Conservation (phyloP, 805 yeast species). For the Cyberlindnera misumaiensis region DNA sequence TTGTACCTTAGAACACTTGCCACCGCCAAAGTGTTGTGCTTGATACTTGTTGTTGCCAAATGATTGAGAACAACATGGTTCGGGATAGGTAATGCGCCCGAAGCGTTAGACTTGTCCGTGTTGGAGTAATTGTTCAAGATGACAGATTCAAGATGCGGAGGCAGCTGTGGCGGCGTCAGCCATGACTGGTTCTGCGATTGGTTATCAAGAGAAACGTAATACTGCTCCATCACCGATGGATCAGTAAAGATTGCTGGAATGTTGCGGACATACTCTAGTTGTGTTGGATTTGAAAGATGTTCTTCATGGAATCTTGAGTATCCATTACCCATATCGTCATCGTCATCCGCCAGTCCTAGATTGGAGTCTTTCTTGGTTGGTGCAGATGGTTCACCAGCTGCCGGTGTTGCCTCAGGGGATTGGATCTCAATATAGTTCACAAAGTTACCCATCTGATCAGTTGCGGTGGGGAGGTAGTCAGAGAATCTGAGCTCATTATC, state of each 20-base stretch:
- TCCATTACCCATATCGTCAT: conserved; percentile 80
- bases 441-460: conserved; percentile 94
- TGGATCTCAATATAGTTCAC: conserved; percentile 82
- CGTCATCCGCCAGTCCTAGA: conserved; percentile 57
- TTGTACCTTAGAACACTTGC: conserved; percentile 87
- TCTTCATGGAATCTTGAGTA: conserved; percentile 71
- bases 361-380: conserved; percentile 42
- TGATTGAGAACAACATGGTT: conserved; percentile 93
- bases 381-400: conserved; percentile 9
- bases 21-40: conserved; percentile 89
- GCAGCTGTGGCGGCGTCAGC: conserved; percentile 91
- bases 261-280: conserved; percentile 46
- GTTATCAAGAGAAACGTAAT: conserved; percentile 68
- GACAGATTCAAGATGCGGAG: conserved; percentile 94
- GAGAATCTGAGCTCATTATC: conserved; percentile 89
- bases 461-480: conserved; percentile 89
- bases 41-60: conserved; percentile 90
- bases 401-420: conserved; percentile 27
- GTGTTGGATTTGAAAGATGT: conserved; percentile 24
- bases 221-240: conserved; percentile 82
- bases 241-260: conserved; percentile 83
- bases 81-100: conserved; percentile 88
- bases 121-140: conserved; percentile 66
- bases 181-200: conserved; percentile 50
- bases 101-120: conserved; percentile 67